phyloP scores from a whole-genome alignment of 805 yeast genomes.

The Saturnispora sanitii region DNA sequence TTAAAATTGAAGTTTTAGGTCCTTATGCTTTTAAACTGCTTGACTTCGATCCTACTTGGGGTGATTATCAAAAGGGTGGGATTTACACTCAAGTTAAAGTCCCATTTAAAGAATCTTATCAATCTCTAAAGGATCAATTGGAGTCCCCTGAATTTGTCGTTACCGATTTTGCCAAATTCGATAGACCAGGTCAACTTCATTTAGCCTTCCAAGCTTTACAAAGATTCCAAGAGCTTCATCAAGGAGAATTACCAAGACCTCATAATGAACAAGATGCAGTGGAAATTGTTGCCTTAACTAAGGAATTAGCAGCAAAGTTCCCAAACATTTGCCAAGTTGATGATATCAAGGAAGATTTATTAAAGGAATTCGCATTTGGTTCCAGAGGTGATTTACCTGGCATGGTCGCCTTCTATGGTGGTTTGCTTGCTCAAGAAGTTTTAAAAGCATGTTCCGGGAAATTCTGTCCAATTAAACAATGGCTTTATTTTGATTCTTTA shows the following conservation, averaged over 20 bases:
- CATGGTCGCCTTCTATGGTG: slow-evolving; percentile 83
- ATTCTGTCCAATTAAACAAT: slow-evolving; percentile 88
- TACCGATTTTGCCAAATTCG: slow-evolving; percentile 91
- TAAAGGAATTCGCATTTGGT: slow-evolving; percentile 70
- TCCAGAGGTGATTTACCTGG: slow-evolving; percentile 91
- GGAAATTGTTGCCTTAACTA: slow-evolving; percentile 50
- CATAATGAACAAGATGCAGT: slow-evolving; percentile 64
- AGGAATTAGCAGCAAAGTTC: slow-evolving; percentile 46
- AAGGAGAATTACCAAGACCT: slow-evolving; percentile 67
- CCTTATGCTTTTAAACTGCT: slow-evolving; percentile 83
- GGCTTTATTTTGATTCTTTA: slow-evolving; percentile 85
- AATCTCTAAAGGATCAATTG: slow-evolving; percentile 56
- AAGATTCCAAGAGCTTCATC: slow-evolving; percentile 54
- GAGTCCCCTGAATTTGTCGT: slow-evolving; percentile 65
- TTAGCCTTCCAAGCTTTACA: slow-evolving; percentile 86
- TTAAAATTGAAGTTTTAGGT: slow-evolving; percentile 76
- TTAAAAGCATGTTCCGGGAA: slow-evolving; percentile 92
- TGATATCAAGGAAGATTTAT: slow-evolving; percentile 50
- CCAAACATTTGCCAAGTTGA: slow-evolving; percentile 44
- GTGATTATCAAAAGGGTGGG: slow-evolving; percentile 74
- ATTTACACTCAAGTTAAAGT: slow-evolving; percentile 85
- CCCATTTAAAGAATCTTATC: slow-evolving; percentile 56
- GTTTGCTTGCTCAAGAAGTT: slow-evolving; percentile 92
- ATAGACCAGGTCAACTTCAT: slow-evolving; percentile 84
- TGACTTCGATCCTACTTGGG: slow-evolving; percentile 43